Evolutionary conservation across 371 early-diverging fungal species (phyloP).

Genomic region (Rhizopus arrhizus): DNA sequence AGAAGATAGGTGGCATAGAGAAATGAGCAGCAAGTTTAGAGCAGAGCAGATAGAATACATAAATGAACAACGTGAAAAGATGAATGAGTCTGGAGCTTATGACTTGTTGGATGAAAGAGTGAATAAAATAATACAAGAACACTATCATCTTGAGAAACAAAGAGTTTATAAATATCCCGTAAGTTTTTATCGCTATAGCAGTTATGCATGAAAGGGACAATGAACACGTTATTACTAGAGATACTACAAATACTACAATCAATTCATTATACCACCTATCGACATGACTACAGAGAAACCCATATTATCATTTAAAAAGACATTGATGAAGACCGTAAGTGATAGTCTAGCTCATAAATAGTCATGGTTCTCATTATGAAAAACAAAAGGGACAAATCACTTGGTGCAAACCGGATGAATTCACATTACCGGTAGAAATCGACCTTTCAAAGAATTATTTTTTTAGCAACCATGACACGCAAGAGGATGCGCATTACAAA

Average conservation of each 20-base stretch:
- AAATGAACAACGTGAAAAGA: conserved; percentile 4
- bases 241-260: conserved; percentile 13
- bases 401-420: conserved; percentile 2
- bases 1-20: conserved; percentile 1
- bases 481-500: conserved; percentile 10
- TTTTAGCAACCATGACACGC: background rate
- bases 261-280: background rate
- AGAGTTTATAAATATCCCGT: conserved; percentile 12
- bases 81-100: conserved; percentile 8
- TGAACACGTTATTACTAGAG: background rate
- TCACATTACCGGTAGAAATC: conserved; percentile 5
- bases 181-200: background rate
- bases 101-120: conserved; percentile 7
- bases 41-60: conserved; percentile 18
- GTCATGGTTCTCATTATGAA: background rate
- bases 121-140: background rate
- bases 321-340: background rate
- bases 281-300: background rate
- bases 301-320: conserved; percentile 11
- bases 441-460: conserved; percentile 15
- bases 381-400: conserved; percentile 10
- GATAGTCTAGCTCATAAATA: background rate
- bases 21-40: background rate
- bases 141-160: conserved; percentile 5
- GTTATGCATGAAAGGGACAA: background rate